Evolutionary conservation across 257 asterid genomes (phyloP), one percentile per base, ranked within the genome.

Genomic region (Solanum clarkiae): DNA sequence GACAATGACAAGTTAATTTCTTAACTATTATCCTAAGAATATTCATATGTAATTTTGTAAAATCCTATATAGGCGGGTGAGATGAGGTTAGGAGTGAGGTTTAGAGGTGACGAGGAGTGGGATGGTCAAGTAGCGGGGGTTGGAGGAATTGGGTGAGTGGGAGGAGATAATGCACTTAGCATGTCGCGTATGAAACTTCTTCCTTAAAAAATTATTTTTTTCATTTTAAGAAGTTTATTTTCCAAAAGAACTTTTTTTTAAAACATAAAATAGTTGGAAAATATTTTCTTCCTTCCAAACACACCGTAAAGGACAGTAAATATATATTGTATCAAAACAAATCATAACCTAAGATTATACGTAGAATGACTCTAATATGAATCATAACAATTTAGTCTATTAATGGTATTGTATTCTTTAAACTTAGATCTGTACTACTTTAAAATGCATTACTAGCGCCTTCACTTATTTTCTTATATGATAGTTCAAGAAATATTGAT

Each of bases 181-280:
- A 3, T 8, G 0, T 57, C 13, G 9, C 3, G 1, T 57, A 9
- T 20, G 22, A 18, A 20, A 0, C 2, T 0, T 57, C 20, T 20
- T 57, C 0, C 12, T 18, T 57, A 57, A 5, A 18, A 20, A 8
- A 0, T 15, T 18, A 17, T 1, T 8, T 20, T 9, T 8, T 3
- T 56, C 24, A 57, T 57, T 55, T 57, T 0, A 47, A 17, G 10
- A 57, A 57, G 8, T 2, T 57, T 20, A 20, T 59, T 17, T 56
- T 18, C 10, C 29, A 9, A 4, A 59, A 59, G 10, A 4, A 4
- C 4, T n/a, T 3, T n/a, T 59, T n/a, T n/a, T 7, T 7, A 32
- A 22, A 13, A 36, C 42, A 36, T 36, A 4, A 36, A 36, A 36
- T 32, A 36, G 0, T 36, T 1, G 42, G 0, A 36, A 36, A 36